Base-by-base conservation (phyloP, 176 grass and related monocot species). In the Chrysopogon serrulatus region DNA sequence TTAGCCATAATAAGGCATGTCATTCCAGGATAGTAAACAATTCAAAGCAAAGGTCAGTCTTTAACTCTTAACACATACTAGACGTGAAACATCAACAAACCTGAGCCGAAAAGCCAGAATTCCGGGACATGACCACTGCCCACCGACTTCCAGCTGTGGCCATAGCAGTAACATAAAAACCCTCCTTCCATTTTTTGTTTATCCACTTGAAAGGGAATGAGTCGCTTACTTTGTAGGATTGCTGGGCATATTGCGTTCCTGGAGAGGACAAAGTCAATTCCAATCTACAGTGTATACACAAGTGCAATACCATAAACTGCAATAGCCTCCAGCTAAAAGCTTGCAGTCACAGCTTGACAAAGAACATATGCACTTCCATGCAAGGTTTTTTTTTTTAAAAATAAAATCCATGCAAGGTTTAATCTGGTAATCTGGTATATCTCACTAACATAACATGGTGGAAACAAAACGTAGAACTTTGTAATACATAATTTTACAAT, bases 181-280 rank as follows among this genome's bases (percentile, higher is more conserved):
- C 90, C 67, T 98, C 95, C 88, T 92, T 98, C 95, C 92, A 98
- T 79, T 94, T 94, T 84, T 94, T 98, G 86, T 93, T 98, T 91
- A 97, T 98, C 95, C 95, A 98, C 82, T 98, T 98, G 78, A 86
- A 98, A 16, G 95, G 95, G 87, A 98, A 98, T 37, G 95, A 91
- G 24, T 98, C 95, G 1, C 90, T 92, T 71, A 98, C 95, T 89
- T 98, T 98, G 69, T 98, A 98, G 4, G 95, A 98, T 76, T 98
- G 95, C 71, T 98, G 95, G 51, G 90, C 86, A 79, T 93, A 95
- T 90, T 88, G 95, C 48, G 92, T 95, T 57, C 95, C 92, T 98
- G 56, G 64, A 85, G 72, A 82, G 32, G 28, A 66, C 56, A 86
- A 90, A 92, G 53, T 86, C 54, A 79, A 59, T 76, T 73, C 9